These are phyloP conservation scores for Stachybotrys elegans DNA, from an alignment of 2,329 filamentous ascomycete species.

Conservation along the genomic window DNA sequence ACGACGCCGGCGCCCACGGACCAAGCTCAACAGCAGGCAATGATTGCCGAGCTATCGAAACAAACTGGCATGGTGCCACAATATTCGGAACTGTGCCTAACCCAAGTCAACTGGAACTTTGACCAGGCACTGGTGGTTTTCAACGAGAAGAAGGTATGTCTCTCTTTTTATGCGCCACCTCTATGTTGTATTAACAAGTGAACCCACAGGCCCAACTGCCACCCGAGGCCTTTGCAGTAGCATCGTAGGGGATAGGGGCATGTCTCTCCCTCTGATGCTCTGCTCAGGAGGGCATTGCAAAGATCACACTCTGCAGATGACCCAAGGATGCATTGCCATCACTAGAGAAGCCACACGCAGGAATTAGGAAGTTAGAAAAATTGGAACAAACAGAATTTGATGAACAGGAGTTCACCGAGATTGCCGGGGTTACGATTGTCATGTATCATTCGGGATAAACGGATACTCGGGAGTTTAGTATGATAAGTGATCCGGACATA, in stretches of 20 bases:
- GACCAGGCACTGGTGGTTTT: conserved; percentile 71
- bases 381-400: neutral
- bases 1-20: conserved; percentile 17
- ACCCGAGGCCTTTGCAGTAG: conserved; percentile 37
- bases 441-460: no score
- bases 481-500: no score
- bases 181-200: conserved; percentile 8
- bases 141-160: conserved; percentile 64
- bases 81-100: conserved; percentile 77
- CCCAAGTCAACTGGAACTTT: conserved; percentile 75
- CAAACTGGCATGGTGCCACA: conserved; percentile 75
- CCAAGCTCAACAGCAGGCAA: conserved; percentile 56
- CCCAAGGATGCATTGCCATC: neutral
- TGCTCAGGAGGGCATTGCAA: conserved; percentile 2
- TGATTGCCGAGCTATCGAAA: conserved; percentile 69
- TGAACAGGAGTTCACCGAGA: no score
- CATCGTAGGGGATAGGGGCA: no score
- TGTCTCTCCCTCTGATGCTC: no score
- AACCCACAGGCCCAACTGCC: conserved; percentile 38
- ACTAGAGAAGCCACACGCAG: neutral
- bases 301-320: no score
- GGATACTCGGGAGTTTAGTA: no score
- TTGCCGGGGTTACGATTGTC: no score
- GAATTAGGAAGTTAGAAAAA: neutral
- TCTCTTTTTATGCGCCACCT: neutral